Evolutionary conservation across 2,329 filamentous ascomycete species (phyloP), one percentile per base, ranked within the genome.

Genomic region (Alternaria viburni): DNA sequence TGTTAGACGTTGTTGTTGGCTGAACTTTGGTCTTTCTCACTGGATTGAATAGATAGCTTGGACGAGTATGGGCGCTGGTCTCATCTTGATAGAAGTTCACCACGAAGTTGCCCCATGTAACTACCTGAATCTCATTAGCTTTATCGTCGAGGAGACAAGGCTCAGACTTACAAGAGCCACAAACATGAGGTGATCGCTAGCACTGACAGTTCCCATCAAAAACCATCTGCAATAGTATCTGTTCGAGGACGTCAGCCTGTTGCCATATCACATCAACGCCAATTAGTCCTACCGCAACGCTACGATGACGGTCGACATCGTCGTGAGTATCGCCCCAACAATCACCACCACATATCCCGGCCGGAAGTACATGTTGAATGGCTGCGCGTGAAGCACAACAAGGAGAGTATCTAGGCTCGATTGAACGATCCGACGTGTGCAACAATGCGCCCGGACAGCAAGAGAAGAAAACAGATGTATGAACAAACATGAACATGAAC

Each of bases 201-300:
- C 69, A 11, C 73, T 74, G 13, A 78, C 43, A 2, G 71, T 65
- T 21, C 76, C 74, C 64, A 77, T 76, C 9, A 74, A 68, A 46
- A 71, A 77, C 61, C 74, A 74, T 13, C 77, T 76, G 61, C 75
- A 77, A 60, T 75, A 79, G 61, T 77, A 79, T 57, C 77, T 78
- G 46, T 57, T 32, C 15, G 25, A 15, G 12, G 25, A 15, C 23
- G 41, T 70, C 32, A 70, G 62, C 49, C 23, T n/a, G 28, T 21
- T 8, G 5, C 44, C 12, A 10, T 23, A 23, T 6, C 19, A 41
- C 15, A n/a, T 23, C 10, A 50, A 30, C 7, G 8, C 17, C 36
- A 44, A 21, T n/a, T 23, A 23, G 36, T 64, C 72, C 43, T 65
- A 79, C 77, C 77, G 74, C 44, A 78, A 59, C 1, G 57, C 69